These are phyloP conservation scores for Citrus unshiu DNA, from an alignment of 345 rosid species.

Conservation along the genomic window DNA sequence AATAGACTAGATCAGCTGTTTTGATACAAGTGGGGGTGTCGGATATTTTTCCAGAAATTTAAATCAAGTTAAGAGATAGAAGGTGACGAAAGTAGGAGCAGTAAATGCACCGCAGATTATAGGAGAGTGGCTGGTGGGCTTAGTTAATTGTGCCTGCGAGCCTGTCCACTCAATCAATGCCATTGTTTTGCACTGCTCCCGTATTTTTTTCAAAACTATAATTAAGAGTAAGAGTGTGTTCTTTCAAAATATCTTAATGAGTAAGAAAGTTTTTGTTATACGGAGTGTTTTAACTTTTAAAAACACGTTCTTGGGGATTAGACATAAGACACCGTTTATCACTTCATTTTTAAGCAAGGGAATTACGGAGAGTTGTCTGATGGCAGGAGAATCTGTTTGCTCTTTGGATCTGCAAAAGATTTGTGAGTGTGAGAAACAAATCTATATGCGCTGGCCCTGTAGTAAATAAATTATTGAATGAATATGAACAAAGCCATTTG, in stretches of 20 bases:
- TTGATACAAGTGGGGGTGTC: background rate
- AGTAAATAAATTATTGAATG: constrained; percentile 2
- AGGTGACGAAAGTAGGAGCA: too few species aligned
- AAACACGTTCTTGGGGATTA: too few species aligned
- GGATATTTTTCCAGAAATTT: too few species aligned
- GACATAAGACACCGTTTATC: background rate
- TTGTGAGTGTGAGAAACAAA: background rate
- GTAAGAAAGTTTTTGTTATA: too few species aligned
- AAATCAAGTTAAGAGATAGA: too few species aligned
- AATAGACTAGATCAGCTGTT: background rate
- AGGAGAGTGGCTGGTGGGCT: background rate
- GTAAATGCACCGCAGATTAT: constrained; percentile 9
- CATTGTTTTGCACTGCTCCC: too few species aligned
- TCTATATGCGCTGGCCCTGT: background rate
- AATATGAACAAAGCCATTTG: background rate
- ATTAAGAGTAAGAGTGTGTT: too few species aligned
- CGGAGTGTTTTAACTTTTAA: too few species aligned
- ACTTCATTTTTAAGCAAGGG: background rate
- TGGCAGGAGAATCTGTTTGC: background rate
- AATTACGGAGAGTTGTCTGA: background rate
- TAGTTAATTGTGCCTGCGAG: background rate
- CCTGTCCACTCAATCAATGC: too few species aligned
- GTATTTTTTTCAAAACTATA: too few species aligned
- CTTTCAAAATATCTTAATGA: too few species aligned
- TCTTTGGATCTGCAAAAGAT: background rate